Evolutionary conservation across 768 basidiomycete genomes (phyloP), one percentile per base, ranked within the genome.

Genomic region (Butyriboletus loyo): DNA sequence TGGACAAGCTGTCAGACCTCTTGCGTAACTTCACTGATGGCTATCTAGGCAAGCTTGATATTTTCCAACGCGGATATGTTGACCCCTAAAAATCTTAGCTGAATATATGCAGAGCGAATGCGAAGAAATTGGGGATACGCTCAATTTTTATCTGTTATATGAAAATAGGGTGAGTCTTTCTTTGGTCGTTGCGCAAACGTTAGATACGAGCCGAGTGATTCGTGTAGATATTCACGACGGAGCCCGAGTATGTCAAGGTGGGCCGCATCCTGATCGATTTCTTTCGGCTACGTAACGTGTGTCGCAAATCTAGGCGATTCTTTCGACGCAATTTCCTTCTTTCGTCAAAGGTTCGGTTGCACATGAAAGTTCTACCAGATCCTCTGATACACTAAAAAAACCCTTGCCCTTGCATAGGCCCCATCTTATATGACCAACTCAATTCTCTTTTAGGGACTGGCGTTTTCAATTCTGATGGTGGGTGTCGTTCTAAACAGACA

Each of bases 1-100:
- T 78, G 4, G 82, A 82, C 53, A 57, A 80, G 15, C 59, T 82
- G 24, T 54, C 57, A n/a, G 51, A 28, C 14, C 63, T 80, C 68
- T 65, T 72, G 46, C 56, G 69, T 45, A 71, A 74, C 30, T 75
- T 73, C 48, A 65, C 66, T 4, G 59, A 61, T 36, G 83, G 81
- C 1, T 83, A 84, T 64, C 73, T 74, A 19, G 79, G 83, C 77
- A 53, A 7, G 74, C 52, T 2, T 22, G 15, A 31, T 27, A 4
- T 55, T 21, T 7, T n/a, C n/a, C 15, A 11, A 13, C 17, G 15
- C 5, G 34, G 21, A 17, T 7, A 25, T 35, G 38, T 21, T 52
- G 40, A 62, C 25, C 13, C 0, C 14, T 10, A 19, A 21, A 9
- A 5, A 15, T 4, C 0, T 21, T 35, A 69, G 66, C 37, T 35